Evolutionary conservation across 1,139 yeast genomes (phyloP).

Genomic region (Trichomonascaceae sp.): DNA sequence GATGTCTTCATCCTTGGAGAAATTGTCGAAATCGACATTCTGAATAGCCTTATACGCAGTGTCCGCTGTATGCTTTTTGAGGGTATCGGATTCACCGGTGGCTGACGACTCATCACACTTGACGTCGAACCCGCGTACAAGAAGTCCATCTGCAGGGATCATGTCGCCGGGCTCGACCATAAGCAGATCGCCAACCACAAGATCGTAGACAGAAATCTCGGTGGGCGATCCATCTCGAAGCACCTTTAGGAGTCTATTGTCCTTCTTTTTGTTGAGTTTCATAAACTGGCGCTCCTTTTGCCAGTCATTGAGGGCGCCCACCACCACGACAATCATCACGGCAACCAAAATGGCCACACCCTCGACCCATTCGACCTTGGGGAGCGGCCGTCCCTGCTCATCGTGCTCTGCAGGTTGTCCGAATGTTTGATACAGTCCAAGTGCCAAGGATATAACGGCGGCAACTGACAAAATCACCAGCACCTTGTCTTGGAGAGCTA

Average conservation of each 20-base stretch:
- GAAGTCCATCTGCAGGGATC: conserved; percentile 75
- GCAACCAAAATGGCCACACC: conserved; percentile 97
- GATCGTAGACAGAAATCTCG: conserved; percentile 58
- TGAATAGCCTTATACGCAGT: conserved; percentile 28
- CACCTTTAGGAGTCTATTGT: conserved; percentile 69
- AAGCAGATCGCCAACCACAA: conserved; percentile 77
- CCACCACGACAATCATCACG: conserved; percentile 75
- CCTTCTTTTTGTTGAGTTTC: conserved; percentile 61
- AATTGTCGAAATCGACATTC: conserved; percentile 15
- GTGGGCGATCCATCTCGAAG: conserved; percentile 59
- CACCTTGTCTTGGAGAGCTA: conserved; percentile 86
- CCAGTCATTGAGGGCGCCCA: conserved; percentile 90
- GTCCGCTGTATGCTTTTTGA: conserved; percentile 48
- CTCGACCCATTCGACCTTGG: conserved; percentile 93
- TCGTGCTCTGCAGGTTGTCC: conserved; percentile 73
- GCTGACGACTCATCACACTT: conserved; percentile 88
- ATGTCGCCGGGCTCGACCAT: conserved; percentile 88
- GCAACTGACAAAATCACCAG: conserved; percentile 73
- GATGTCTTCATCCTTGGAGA: conserved; percentile 3
- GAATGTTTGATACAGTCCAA: conserved; percentile 86
- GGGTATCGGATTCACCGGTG: conserved; percentile 86
- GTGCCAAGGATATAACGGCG: conserved; percentile 75
- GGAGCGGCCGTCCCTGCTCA: conserved; percentile 58
- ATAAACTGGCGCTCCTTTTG: conserved; percentile 94
- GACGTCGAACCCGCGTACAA: conserved; percentile 57